These are phyloP conservation scores for Grosmannia serpens DNA, from an alignment of 2,329 filamentous ascomycete genomes.

Conservation along the genomic window DNA sequence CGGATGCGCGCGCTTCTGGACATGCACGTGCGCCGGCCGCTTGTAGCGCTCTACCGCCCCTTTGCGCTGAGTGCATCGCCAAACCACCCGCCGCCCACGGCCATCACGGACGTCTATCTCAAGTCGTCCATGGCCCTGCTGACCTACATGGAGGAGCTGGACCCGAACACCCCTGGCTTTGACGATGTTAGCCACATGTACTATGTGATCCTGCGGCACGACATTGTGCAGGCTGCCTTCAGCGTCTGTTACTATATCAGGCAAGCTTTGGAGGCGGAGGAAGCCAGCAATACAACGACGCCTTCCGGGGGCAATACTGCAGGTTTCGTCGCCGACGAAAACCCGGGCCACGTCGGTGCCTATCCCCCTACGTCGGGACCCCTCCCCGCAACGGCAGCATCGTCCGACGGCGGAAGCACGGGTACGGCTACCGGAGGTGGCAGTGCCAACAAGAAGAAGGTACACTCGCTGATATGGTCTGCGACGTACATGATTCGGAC, in stretches of 20 bases:
- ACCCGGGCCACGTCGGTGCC: background rate
- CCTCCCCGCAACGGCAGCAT: background rate
- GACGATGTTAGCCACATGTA: constrained; percentile 39
- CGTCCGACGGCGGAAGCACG: background rate
- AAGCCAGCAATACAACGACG: background rate
- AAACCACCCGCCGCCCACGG: constrained; percentile 32
- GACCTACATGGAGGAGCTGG: constrained; percentile 42
- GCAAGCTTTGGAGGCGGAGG: constrained; percentile 16
- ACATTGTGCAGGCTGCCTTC: constrained; percentile 43
- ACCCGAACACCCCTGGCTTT: constrained; percentile 34
- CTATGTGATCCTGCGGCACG: constrained; percentile 38
- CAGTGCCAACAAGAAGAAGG: background rate
- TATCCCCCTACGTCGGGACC: no score
- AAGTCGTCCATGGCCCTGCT: constrained; percentile 44
- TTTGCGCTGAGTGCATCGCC: constrained; percentile 37
- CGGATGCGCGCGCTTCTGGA: constrained; percentile 38
- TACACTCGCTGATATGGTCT: constrained; percentile 11
- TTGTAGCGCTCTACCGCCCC: constrained; percentile 42
- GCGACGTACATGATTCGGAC: constrained; percentile 13
- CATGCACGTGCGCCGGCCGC: constrained; percentile 40
- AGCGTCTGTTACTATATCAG: constrained; percentile 45
- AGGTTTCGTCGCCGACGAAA: background rate
- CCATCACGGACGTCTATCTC: constrained; percentile 38
- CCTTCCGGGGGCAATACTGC: background rate
- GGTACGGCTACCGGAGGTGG: background rate